These are phyloP conservation scores for Rutidosis leptorrhynchoides DNA, from an alignment of 129 eudicot genomes.

Conservation along the genomic window DNA sequence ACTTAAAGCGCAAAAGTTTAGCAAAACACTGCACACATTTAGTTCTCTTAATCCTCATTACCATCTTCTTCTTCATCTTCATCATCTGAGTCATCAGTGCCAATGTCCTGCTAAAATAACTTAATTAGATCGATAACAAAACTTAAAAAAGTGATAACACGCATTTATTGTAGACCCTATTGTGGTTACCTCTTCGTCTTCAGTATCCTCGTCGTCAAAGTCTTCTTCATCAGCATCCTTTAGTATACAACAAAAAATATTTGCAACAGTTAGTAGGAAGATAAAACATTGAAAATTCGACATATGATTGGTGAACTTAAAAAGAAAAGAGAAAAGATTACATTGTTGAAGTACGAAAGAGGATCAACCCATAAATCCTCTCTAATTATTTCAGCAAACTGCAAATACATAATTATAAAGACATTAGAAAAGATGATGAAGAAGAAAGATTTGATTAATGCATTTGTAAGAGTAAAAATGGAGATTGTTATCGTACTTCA, in stretches of 20 bases:
- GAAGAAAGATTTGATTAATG: background rate
- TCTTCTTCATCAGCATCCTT: conserved; percentile 86
- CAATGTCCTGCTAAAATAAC: conserved; percentile 45
- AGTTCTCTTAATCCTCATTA: conserved; percentile 12
- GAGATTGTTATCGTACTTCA: conserved; percentile 45
- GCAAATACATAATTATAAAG: conserved; percentile 25
- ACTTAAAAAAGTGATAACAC: background rate
- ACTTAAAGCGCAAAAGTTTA: conserved; percentile 3
- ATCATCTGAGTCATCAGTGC: conserved; percentile 57
- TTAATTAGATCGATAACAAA: background rate
- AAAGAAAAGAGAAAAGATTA: conserved; percentile 19
- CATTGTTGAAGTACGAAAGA: conserved; percentile 74
- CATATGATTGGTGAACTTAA: background rate
- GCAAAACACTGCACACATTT: conserved; percentile 17
- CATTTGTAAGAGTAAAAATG: background rate
- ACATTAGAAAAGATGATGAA: too few species aligned
- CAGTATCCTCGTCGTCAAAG: conserved; percentile 51
- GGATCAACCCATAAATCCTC: conserved; percentile 98
- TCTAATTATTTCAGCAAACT: conserved; percentile 91
- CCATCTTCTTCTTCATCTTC: conserved; percentile 33
- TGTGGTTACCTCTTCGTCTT: conserved; percentile 56
- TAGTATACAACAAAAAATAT: conserved; percentile 14
- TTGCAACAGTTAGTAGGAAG: conserved; percentile 12
- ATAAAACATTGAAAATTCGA: too few species aligned
- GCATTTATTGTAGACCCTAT: background rate